phyloP scores from a whole-genome alignment of 768 basidiomycete species.

The Calocera viscosa region DNA sequence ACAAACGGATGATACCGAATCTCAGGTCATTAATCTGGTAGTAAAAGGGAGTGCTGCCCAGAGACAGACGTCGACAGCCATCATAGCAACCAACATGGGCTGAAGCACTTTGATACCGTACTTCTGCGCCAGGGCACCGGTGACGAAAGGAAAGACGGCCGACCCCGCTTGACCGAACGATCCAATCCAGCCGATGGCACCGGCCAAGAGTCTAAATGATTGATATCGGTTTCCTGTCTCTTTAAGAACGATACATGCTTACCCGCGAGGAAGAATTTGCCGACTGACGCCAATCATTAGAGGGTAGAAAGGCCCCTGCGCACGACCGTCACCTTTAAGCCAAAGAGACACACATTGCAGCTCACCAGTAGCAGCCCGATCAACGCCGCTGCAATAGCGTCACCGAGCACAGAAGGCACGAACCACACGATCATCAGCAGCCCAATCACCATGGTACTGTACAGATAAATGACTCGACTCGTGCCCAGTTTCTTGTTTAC shows the following conservation, averaged over 20 bases:
- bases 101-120: slow-evolving; percentile 50
- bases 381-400: slow-evolving; percentile 13
- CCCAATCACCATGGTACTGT: slow-evolving; percentile 1
- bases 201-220: slow-evolving; percentile 17
- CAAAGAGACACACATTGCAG: not conserved
- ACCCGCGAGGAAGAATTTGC: not conserved
- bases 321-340: not conserved
- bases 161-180: slow-evolving; percentile 59
- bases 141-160: slow-evolving; percentile 56
- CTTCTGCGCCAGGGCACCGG: slow-evolving; percentile 48
- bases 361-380: slow-evolving; percentile 12
- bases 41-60: slow-evolving; percentile 27
- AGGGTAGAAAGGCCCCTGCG: not conserved
- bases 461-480: not conserved
- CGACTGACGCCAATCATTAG: slow-evolving; percentile 1
- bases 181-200: slow-evolving; percentile 49
- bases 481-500: slow-evolving; percentile 10
- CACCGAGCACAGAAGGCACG: slow-evolving; percentile 13
- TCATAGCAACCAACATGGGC: slow-evolving; percentile 52
- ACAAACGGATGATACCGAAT: not conserved
- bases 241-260: not conserved
- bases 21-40: not conserved
- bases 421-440: slow-evolving; percentile 16
- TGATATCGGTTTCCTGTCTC: too few relatives aligned
- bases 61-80: slow-evolving; percentile 43